phyloP scores from a whole-genome alignment of 345 rosid species.

The Citrus maxima region DNA sequence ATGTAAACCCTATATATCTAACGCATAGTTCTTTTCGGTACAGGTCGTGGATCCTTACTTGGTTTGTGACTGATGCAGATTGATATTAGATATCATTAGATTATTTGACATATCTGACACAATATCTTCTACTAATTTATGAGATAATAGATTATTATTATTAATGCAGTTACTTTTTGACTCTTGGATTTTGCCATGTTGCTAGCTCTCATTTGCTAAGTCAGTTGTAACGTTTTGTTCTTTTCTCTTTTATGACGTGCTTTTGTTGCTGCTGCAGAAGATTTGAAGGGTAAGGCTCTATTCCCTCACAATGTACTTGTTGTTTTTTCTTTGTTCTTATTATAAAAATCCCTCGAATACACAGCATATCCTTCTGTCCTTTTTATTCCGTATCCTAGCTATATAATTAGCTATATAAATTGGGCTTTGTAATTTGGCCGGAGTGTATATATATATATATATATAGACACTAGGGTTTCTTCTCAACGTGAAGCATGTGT shows the following conservation, averaged over 20 bases:
- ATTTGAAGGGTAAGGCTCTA: too few relatives aligned
- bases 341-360: too few relatives aligned
- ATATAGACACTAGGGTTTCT: not conserved
- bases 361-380: too few relatives aligned
- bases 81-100: not conserved
- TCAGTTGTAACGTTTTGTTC: not conserved
- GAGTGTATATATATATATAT: too few relatives aligned
- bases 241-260: not conserved
- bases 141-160: not conserved
- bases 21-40: not conserved
- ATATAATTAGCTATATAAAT: not conserved
- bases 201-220: not conserved
- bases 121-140: not conserved
- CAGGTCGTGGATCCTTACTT: not conserved
- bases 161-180: not conserved
- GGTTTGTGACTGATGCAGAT: not conserved
- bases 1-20: not conserved
- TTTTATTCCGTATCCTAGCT: too few relatives aligned
- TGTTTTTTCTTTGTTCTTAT: too few relatives aligned
- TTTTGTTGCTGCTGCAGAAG: not conserved
- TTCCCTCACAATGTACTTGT: too few relatives aligned
- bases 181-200: not conserved
- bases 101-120: not conserved
- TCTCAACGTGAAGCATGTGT: not conserved
- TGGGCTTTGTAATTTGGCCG: not conserved